phyloP scores from a whole-genome alignment of 352 stramenopile species.

The Globisporangium radiosum region DNA sequence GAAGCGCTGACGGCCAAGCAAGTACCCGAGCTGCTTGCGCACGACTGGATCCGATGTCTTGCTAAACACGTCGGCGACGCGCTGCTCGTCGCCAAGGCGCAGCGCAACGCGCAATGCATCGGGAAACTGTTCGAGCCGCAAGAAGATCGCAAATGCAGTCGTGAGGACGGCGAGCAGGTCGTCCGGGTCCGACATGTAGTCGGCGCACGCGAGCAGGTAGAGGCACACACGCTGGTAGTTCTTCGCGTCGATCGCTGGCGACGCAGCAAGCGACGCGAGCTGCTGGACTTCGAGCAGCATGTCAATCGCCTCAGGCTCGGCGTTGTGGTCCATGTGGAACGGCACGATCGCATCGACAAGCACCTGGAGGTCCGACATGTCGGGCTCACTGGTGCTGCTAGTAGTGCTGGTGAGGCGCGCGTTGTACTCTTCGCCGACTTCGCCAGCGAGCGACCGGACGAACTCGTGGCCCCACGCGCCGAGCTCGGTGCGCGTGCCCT shows the following conservation, averaged over 20 bases:
- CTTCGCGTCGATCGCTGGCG: constrained; percentile 94
- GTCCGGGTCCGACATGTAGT: constrained; percentile 98
- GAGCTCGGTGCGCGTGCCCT: constrained; percentile 87
- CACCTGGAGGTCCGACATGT: constrained; percentile 89
- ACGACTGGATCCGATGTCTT: constrained; percentile 64
- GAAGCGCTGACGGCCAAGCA: constrained; percentile 93
- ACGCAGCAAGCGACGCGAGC: constrained; percentile 91
- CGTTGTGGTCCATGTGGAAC: constrained; percentile 99
- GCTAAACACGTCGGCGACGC: constrained; percentile 69
- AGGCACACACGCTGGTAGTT: constrained; percentile 98
- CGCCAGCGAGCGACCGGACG: constrained; percentile 94
- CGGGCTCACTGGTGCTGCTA: constrained; percentile 25
- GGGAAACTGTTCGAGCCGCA: constrained; percentile 90
- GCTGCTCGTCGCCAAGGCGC: constrained; percentile 81
- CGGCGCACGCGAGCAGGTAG: constrained; percentile 96
- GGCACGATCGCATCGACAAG: constrained; percentile 98
- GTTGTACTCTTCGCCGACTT: constrained; percentile 95
- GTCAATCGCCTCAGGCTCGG: constrained; percentile 98
- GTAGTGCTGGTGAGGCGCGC: constrained; percentile 26
- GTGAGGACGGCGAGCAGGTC: constrained; percentile 90
- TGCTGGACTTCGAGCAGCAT: constrained; percentile 98
- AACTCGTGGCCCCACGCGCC: constrained; percentile 99
- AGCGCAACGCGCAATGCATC: constrained; percentile 97
- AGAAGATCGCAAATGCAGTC: constrained; percentile 94
- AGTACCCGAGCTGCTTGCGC: constrained; percentile 92